Conservation (phyloP, 2,329 filamentous ascomycete species). For the Microcyclospora pomicola region DNA sequence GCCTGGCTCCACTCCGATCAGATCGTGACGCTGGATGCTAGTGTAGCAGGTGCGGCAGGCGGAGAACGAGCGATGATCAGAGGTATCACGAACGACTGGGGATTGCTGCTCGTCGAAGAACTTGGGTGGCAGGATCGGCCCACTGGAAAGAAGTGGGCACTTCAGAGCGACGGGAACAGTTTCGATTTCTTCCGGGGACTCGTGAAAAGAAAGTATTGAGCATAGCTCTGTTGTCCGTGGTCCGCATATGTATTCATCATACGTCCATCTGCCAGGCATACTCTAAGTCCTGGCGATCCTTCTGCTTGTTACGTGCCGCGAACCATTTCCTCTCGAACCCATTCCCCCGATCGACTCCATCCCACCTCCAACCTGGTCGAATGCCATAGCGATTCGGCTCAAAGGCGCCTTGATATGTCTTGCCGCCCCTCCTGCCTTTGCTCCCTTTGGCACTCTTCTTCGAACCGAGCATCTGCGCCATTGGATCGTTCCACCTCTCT, state of each 20-base stretch:
- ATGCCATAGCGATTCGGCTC: conserved; percentile 92
- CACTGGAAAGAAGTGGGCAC: not conserved
- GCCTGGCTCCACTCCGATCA: conserved; percentile 69
- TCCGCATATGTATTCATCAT: conserved; percentile 33
- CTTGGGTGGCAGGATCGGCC: conserved; percentile 49
- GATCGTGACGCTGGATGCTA: conserved; percentile 55
- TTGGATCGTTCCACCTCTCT: conserved; percentile 87
- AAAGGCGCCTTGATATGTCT: conserved; percentile 61
- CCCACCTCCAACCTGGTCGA: conserved; percentile 83
- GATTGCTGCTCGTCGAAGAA: conserved; percentile 73
- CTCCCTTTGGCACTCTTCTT: conserved; percentile 35
- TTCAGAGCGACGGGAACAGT: conserved; percentile 71
- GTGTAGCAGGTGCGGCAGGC: conserved; percentile 41
- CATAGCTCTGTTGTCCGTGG: too few relatives aligned
- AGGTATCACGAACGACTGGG: conserved; percentile 87
- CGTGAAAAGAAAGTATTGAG: conserved; percentile 60
- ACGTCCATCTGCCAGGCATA: conserved; percentile 98
- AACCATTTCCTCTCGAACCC: conserved; percentile 92
- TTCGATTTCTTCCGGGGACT: conserved; percentile 94
- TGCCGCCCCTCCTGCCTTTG: conserved; percentile 37
- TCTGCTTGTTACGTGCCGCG: conserved; percentile 65
- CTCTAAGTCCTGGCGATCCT: conserved; percentile 64
- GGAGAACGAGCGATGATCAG: conserved; percentile 62
- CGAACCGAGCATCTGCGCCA: conserved; percentile 59
- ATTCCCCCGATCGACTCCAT: conserved; percentile 87